These are phyloP conservation scores for Babesia gibsoni DNA, from an alignment of 169 alveolate genomes.

Conservation along the genomic window DNA sequence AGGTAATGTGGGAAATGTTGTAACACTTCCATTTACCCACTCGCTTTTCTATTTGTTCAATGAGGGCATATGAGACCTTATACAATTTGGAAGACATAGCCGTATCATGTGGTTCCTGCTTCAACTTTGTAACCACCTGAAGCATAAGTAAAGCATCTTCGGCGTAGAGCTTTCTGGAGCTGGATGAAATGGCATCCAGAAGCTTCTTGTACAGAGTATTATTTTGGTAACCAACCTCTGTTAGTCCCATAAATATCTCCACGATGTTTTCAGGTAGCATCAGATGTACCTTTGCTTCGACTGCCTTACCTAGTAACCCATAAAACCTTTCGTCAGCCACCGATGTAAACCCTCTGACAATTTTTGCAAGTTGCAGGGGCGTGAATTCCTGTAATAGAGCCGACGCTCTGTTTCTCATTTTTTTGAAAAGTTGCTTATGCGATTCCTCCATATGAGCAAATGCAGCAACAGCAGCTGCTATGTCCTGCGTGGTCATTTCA, in stretches of 20 bases:
- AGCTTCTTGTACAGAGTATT: conserved; percentile 19
- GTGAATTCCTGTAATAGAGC: conserved; percentile 47
- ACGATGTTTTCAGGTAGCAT: conserved; percentile 59
- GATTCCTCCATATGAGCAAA: conserved; percentile 36
- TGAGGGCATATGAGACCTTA: conserved; percentile 11
- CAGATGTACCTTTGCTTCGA: conserved; percentile 48
- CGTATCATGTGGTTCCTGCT: not conserved
- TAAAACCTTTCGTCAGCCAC: conserved; percentile 52
- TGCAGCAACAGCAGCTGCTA: conserved; percentile 55
- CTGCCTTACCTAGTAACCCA: conserved; percentile 24
- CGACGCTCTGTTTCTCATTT: conserved; percentile 43
- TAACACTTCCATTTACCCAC: conserved; percentile 54
- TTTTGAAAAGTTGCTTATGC: conserved; percentile 47
- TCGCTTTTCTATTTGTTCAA: conserved; percentile 54
- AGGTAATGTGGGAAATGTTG: conserved; percentile 35
- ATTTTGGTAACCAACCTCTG: conserved; percentile 25
- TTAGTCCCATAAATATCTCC: conserved; percentile 48
- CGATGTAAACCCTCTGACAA: conserved; percentile 42
- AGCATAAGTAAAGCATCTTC: conserved; percentile 54
- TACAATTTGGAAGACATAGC: conserved; percentile 2
- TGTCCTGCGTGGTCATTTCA: conserved; percentile 58
- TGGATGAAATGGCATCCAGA: conserved; percentile 11
- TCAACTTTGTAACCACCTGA: conserved; percentile 13
- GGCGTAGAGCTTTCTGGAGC: conserved; percentile 53
- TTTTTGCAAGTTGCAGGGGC: conserved; percentile 56